These are phyloP conservation scores for Cucurbita moschata DNA, from an alignment of 306 rosid genomes.

Conservation along the genomic window DNA sequence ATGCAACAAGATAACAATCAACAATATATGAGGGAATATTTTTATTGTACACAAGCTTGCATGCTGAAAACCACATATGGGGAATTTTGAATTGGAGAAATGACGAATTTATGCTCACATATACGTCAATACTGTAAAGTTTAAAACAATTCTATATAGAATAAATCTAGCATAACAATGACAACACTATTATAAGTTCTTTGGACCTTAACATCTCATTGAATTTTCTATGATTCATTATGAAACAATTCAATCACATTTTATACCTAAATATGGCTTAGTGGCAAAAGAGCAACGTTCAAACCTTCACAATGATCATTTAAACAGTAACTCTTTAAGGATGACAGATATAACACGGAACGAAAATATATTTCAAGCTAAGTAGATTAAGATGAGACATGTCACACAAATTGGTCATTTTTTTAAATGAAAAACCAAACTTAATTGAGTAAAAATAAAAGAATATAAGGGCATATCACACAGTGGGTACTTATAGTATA, in stretches of 20 bases:
- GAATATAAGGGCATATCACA: neutral
- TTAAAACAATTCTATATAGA: neutral
- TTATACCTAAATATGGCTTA: neutral
- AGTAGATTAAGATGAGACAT: neutral
- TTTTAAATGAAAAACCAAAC: neutral
- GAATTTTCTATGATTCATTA: neutral
- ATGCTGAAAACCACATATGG: neutral
- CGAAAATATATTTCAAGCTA: neutral
- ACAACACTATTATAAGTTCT: neutral
- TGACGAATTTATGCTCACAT: neutral
- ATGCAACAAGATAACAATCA: neutral
- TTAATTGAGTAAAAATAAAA: neutral
- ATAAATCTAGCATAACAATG: neutral
- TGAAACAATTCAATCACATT: neutral
- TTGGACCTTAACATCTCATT: neutral
- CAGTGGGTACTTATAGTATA: neutral
- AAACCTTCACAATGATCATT: too few relatives aligned
- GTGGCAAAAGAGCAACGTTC: neutral
- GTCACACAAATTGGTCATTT: neutral
- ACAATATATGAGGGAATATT: neutral
- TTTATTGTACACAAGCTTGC: neutral
- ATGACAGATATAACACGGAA: neutral
- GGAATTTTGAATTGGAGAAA: neutral
- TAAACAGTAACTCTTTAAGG: too few relatives aligned
- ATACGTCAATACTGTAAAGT: neutral